Percentiles rank a stretch among this genome's conserved stretches.
Conservation (phyloP, 371 early-diverging fungal genomes). For the Cokeromyces recurvatus region DNA sequence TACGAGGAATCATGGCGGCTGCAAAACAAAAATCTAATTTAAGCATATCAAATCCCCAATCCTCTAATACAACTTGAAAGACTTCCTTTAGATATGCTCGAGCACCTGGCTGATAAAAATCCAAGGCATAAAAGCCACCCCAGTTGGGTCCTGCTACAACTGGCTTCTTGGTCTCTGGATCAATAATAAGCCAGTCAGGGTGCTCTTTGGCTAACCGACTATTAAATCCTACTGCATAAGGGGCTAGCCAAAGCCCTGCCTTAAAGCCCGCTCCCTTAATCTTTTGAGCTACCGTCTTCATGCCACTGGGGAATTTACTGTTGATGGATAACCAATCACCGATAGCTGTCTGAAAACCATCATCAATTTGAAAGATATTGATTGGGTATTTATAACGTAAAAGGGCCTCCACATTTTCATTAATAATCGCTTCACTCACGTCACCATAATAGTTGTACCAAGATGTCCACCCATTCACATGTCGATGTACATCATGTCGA, state of each 20-base stretch:
- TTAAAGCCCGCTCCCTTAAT: constrained; percentile 42
- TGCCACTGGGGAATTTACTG: constrained; percentile 49
- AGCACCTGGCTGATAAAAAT: constrained; percentile 47
- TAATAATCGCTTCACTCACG: constrained; percentile 45
- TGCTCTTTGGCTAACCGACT: constrained; percentile 45
- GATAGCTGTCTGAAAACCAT: constrained; percentile 54
- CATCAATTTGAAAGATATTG: constrained; percentile 59
- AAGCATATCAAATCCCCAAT: constrained; percentile 57
- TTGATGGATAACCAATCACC: constrained; percentile 57
- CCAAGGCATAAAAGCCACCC: constrained; percentile 52
- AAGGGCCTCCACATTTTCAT: constrained; percentile 42
- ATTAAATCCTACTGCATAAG: constrained; percentile 47
- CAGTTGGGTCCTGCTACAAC: constrained; percentile 45
- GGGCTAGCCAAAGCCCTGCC: constrained; percentile 61
- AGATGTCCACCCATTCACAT: constrained; percentile 57
- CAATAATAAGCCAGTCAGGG: constrained; percentile 51
- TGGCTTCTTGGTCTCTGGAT: constrained; percentile 27
- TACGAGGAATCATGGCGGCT: constrained; percentile 52
- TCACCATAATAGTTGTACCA: constrained; percentile 60
- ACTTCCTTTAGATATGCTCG: constrained; percentile 45
- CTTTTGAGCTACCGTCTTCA: constrained; percentile 35
- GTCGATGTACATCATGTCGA: constrained; percentile 17
- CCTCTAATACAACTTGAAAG: constrained; percentile 42
- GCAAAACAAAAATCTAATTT: constrained; percentile 61
- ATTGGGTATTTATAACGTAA: constrained; percentile 43